These are phyloP conservation scores for Leishmania tropica DNA, from an alignment of 208 protist species.

Conservation along the genomic window DNA sequence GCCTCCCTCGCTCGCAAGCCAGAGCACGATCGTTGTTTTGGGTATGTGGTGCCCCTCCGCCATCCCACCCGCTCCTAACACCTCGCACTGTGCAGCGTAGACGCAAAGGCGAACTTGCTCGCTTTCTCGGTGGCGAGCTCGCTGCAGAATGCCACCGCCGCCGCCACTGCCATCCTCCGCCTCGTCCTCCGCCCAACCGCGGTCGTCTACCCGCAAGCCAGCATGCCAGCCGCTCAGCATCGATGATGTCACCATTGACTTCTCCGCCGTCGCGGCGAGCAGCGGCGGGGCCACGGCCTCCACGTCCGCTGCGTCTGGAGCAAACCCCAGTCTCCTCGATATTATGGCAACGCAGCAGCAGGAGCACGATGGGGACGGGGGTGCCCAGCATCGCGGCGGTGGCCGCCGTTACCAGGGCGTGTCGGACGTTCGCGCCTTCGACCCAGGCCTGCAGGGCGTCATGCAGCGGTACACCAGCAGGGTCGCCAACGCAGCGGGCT, in stretches of 20 bases:
- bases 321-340: conserved; percentile 12
- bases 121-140: not conserved
- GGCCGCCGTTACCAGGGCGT: conserved; percentile 5
- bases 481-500: not conserved
- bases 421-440: conserved; percentile 34
- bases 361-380: not conserved
- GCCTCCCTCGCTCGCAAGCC: not conserved
- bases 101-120: not conserved
- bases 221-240: conserved; percentile 45
- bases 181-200: not conserved
- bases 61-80: not conserved
- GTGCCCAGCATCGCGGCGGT: not conserved
- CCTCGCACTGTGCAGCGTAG: not conserved
- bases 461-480: conserved; percentile 16
- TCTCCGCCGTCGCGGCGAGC: conserved; percentile 37
- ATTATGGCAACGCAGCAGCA: conserved; percentile 8
- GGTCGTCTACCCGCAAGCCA: not conserved
- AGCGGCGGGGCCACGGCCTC: conserved; percentile 2
- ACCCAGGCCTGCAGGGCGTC: conserved; percentile 27
- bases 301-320: conserved; percentile 9
- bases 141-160: not conserved
- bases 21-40: not conserved
- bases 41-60: not conserved
- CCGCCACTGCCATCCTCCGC: not conserved
- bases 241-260: conserved; percentile 79